Conservation (phyloP, 495 filamentous ascomycete genomes). For the Aspergillus conjunctus region DNA sequence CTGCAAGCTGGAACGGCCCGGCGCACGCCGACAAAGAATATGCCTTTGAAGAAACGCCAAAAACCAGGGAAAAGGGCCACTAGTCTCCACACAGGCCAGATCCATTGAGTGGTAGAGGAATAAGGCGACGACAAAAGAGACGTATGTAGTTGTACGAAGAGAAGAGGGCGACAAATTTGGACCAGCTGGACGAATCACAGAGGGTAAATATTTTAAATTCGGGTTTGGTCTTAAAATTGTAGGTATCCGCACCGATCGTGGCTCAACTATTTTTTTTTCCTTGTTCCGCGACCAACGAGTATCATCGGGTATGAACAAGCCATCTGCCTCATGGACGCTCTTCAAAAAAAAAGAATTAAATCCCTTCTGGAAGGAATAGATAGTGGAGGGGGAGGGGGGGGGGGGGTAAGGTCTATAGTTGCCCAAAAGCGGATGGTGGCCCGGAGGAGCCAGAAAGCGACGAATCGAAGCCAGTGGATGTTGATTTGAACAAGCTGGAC, state of each 20-base stretch:
- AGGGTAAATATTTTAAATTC: slow-evolving; percentile 25
- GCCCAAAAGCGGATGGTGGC: slow-evolving; percentile 37
- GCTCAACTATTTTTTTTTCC: slow-evolving; percentile 17
- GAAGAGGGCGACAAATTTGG: slow-evolving; percentile 14
- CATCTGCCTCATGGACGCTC: slow-evolving; percentile 29
- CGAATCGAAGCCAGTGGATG: slow-evolving; percentile 28
- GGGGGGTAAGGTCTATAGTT: slow-evolving; percentile 22
- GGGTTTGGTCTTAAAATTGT: slow-evolving; percentile 12
- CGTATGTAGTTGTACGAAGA: slow-evolving; percentile 22
- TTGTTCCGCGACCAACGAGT: slow-evolving; percentile 10
- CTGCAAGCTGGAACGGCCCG: slow-evolving; percentile 57
- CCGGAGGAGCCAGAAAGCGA: slow-evolving; percentile 24
- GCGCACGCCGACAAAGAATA: slow-evolving; percentile 48
- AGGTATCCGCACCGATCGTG: slow-evolving; percentile 17
- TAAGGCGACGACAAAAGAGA: slow-evolving; percentile 14
- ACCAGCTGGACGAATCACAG: slow-evolving; percentile 40
- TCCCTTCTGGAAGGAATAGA: slow-evolving; percentile 26
- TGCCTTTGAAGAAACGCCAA: slow-evolving; percentile 47
- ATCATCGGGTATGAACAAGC: slow-evolving; percentile 31
- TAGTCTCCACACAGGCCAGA: slow-evolving; percentile 27
- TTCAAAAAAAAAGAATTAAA: slow-evolving; percentile 13
- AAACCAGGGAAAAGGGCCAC: slow-evolving; percentile 28
- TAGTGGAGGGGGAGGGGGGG: slow-evolving; percentile 17
- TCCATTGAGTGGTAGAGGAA: slow-evolving; percentile 26
- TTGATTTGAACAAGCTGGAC: slow-evolving; percentile 22